phyloP scores from a whole-genome alignment of 1,284 basidiomycete genomes.

The Ceratobasidium sp. region DNA sequence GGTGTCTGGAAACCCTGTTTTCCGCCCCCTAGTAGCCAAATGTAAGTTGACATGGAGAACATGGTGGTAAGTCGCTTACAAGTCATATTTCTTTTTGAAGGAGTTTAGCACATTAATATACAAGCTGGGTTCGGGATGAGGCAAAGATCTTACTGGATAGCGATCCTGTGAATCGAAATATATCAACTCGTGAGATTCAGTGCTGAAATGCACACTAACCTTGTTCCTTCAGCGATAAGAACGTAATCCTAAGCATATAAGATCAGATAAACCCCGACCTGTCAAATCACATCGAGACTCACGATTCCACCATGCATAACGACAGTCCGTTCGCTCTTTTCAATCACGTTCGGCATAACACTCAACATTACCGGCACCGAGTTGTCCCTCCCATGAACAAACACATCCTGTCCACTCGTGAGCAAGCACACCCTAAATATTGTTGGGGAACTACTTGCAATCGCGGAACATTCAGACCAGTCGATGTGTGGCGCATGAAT shows the following conservation, averaged over 20 bases:
- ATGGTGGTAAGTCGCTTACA: conserved; percentile 60
- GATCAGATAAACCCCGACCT: background rate
- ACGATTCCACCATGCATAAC: conserved; percentile 76
- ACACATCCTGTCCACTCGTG: conserved; percentile 26
- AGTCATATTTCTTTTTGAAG: conserved; percentile 65
- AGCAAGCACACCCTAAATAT: background rate
- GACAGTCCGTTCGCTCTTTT: conserved; percentile 74
- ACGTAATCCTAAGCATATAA: conserved; percentile 66
- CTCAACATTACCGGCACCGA: conserved; percentile 70
- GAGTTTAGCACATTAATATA: background rate
- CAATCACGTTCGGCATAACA: conserved; percentile 77
- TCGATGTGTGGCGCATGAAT: conserved; percentile 75
- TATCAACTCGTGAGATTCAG: conserved; percentile 53
- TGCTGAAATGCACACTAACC: background rate
- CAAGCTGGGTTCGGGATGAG: background rate
- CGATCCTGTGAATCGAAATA: conserved; percentile 72
- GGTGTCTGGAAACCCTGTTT: conserved; percentile 77
- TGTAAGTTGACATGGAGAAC: conserved; percentile 48
- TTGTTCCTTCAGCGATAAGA: conserved; percentile 74
- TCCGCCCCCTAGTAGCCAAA: conserved; percentile 63
- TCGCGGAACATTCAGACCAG: conserved; percentile 72
- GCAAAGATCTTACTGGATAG: conserved; percentile 57
- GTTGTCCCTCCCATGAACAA: conserved; percentile 58
- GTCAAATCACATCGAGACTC: background rate
- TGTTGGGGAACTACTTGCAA: conserved; percentile 67